These are phyloP conservation scores for Aspergillus vadensis DNA, from an alignment of 2,329 filamentous ascomycete genomes.

Conservation along the genomic window DNA sequence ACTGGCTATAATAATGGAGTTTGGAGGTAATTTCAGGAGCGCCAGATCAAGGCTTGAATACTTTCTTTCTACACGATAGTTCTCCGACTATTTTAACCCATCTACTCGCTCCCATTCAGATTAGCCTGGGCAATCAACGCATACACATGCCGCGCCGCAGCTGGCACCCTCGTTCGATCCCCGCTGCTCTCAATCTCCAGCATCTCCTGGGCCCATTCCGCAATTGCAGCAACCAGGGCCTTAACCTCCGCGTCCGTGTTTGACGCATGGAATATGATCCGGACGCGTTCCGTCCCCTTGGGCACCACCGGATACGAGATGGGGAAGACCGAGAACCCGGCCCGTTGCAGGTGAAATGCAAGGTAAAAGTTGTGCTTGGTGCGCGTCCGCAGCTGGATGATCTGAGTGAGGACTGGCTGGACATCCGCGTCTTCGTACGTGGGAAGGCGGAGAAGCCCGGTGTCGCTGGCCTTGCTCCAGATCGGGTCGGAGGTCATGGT, in stretches of 20 bases:
- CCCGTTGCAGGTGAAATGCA: slow-evolving; percentile 40
- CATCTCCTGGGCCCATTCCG: neutral
- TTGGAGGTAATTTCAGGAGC: neutral
- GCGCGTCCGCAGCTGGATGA: slow-evolving; percentile 41
- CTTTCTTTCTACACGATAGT: neutral
- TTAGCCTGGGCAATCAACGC: neutral
- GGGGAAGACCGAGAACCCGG: slow-evolving; percentile 56
- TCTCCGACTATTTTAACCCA: neutral
- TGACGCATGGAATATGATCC: slow-evolving; percentile 63
- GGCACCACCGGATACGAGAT: slow-evolving; percentile 57
- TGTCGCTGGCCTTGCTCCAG: slow-evolving; percentile 13
- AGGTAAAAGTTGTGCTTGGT: slow-evolving; percentile 32
- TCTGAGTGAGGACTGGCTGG: slow-evolving; percentile 42
- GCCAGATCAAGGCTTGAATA: neutral
- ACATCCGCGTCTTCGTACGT: slow-evolving; percentile 19
- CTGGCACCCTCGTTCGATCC: neutral
- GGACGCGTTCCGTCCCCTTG: slow-evolving; percentile 57
- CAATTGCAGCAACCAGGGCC: neutral
- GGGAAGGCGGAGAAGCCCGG: slow-evolving; percentile 13
- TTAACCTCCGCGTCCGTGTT: slow-evolving; percentile 46
- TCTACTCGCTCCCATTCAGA: neutral
- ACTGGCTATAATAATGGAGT: neutral
- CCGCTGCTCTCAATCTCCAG: neutral
- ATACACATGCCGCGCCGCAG: neutral
- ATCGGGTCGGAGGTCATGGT: slow-evolving; percentile 9